These are phyloP conservation scores for Collybia nuda DNA, from an alignment of 768 basidiomycete species.

Conservation along the genomic window DNA sequence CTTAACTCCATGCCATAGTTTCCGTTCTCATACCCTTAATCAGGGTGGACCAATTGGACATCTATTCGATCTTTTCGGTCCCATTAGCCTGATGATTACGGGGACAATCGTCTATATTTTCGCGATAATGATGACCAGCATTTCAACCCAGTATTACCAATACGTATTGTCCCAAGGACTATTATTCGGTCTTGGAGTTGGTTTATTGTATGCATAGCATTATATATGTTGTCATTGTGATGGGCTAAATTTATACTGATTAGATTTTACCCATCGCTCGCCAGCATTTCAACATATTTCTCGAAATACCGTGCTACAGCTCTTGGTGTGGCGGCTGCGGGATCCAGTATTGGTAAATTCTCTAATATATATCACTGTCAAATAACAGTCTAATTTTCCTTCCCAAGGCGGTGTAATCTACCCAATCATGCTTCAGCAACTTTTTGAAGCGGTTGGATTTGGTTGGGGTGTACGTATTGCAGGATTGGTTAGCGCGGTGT, in stretches of 20 bases:
- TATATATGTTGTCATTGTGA: constrained; percentile 1
- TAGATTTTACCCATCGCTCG: constrained; percentile 71
- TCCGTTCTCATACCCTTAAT: neutral
- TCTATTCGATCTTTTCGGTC: constrained; percentile 61
- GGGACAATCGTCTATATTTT: constrained; percentile 50
- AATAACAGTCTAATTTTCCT: neutral
- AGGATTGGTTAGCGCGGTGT: constrained; percentile 46
- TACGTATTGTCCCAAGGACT: constrained; percentile 64
- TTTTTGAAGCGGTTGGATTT: constrained; percentile 58
- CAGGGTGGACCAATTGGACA: constrained; percentile 66
- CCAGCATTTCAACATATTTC: constrained; percentile 69
- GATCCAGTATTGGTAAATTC: constrained; percentile 61
- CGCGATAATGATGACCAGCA: constrained; percentile 60
- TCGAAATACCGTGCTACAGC: constrained; percentile 66
- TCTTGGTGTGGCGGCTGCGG: constrained; percentile 67
- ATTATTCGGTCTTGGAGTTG: constrained; percentile 65
- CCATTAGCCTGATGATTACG: constrained; percentile 46
- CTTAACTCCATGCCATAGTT: neutral
- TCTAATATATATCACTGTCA: neutral
- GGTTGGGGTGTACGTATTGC: constrained; percentile 62
- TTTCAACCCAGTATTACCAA: constrained; percentile 57
- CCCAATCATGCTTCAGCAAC: constrained; percentile 59
- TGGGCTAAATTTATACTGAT: constrained; percentile 9
- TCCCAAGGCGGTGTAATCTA: constrained; percentile 65
- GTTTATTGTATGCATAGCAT: constrained; percentile 52